Conservation (phyloP, 805 yeast genomes). For the Zygosaccharomyces bailii region DNA sequence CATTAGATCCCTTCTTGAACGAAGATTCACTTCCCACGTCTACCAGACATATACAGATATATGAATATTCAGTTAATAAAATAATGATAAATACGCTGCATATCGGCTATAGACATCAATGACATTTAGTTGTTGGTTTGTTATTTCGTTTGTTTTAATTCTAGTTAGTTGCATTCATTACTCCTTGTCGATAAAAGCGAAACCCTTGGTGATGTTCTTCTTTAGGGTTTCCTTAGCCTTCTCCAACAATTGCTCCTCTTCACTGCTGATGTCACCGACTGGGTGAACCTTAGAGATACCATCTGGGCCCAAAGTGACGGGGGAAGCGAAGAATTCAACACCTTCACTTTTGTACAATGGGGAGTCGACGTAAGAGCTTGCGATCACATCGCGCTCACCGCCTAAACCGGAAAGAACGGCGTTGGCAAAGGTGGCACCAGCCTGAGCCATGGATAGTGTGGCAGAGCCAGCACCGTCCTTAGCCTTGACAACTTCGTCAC, state of each 20-base stretch:
- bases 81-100: neutral
- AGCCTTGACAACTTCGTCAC: slow-evolving; percentile 93
- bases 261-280: slow-evolving; percentile 65
- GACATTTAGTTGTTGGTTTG: neutral
- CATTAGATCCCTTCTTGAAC: no score
- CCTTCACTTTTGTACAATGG: slow-evolving; percentile 85
- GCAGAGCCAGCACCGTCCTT: slow-evolving; percentile 94
- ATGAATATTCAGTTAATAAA: neutral
- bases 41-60: no score
- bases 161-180: slow-evolving; percentile 8
- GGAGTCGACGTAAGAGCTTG: slow-evolving; percentile 72
- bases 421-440: slow-evolving; percentile 75
- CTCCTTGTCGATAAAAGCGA: slow-evolving; percentile 57
- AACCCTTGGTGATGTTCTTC: slow-evolving; percentile 92
- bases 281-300: slow-evolving; percentile 83
- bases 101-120: neutral
- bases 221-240: slow-evolving; percentile 85
- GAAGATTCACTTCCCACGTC: no score
- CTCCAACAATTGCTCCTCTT: slow-evolving; percentile 81
- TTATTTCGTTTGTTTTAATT: neutral
- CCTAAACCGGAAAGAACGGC: slow-evolving; percentile 61
- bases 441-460: slow-evolving; percentile 89
- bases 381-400: slow-evolving; percentile 61
- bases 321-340: slow-evolving; percentile 93
- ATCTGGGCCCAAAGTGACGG: slow-evolving; percentile 86